Conservation (phyloP, 345 rosid genomes). For the Noccaea bulbosa region DNA sequence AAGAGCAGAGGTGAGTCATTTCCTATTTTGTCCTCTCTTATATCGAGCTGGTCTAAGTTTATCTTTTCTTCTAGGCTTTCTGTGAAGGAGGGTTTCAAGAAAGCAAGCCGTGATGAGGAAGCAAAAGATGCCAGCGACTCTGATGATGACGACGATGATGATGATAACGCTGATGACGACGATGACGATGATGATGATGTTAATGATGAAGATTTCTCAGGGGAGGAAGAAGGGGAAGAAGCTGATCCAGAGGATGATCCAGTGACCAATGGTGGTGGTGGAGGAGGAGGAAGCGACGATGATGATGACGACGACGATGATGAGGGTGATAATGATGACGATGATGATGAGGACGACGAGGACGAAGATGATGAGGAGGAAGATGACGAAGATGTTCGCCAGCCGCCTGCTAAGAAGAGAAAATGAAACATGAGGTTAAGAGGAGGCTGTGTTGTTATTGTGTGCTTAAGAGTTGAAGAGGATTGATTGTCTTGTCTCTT, state of each 20-base stretch:
- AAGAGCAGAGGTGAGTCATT: conserved; percentile 50
- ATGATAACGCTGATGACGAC: conserved; percentile 23
- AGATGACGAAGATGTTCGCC: conserved; percentile 47
- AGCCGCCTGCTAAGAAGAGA: conserved; percentile 70
- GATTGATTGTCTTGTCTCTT: not conserved
- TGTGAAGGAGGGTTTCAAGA: conserved; percentile 49
- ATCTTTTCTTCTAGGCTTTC: conserved; percentile 47
- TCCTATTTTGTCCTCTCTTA: not conserved
- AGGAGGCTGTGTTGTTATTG: not conserved
- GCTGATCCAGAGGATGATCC: conserved; percentile 67
- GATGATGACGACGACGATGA: conserved; percentile 47
- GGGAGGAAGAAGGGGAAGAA: conserved; percentile 58
- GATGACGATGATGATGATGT: conserved; percentile 51
- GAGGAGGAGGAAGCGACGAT: conserved; percentile 56
- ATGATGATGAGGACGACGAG: conserved; percentile 45
- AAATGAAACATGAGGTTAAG: conserved; percentile 44
- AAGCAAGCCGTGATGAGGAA: conserved; percentile 47
- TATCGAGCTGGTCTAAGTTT: not conserved
- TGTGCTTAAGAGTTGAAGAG: conserved; percentile 24
- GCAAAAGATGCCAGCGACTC: conserved; percentile 60
- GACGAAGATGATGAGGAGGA: conserved; percentile 62
- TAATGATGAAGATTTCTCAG: conserved; percentile 64
- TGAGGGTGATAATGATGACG: conserved; percentile 46
- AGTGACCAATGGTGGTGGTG: conserved; percentile 59
- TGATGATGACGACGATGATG: conserved; percentile 53